Percentiles rank a stretch among this genome's conserved stretches.
These are phyloP conservation scores for Ustilago vetiveriae DNA, from an alignment of 1,284 basidiomycete genomes.

Conservation along the genomic window DNA sequence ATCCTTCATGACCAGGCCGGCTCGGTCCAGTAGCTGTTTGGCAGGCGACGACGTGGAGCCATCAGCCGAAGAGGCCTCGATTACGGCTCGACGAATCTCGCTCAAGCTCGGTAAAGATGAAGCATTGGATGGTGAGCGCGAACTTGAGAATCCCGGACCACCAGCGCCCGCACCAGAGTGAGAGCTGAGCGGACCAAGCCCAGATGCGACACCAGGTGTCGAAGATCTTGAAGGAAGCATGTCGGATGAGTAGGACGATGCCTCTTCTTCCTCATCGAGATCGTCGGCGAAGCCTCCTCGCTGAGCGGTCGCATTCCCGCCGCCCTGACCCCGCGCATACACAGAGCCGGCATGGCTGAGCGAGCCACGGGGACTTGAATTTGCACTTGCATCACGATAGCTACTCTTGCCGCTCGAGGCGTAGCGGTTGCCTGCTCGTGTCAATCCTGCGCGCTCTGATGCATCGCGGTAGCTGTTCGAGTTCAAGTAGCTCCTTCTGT, in stretches of 20 bases:
- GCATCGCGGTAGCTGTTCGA: conserved; percentile 26
- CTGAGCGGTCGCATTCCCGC: neutral
- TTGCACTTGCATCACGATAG: conserved; percentile 35
- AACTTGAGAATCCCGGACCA: conserved; percentile 7
- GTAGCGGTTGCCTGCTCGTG: conserved; percentile 17
- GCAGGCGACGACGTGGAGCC: conserved; percentile 37
- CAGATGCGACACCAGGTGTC: conserved; percentile 19
- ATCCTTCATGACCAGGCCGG: conserved; percentile 69
- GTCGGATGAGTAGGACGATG: conserved; percentile 24
- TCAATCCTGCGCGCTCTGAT: conserved; percentile 36
- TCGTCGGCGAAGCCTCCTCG: conserved; percentile 46
- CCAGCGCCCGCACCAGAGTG: conserved; percentile 5
- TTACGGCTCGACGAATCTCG: conserved; percentile 39
- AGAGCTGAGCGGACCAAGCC: conserved; percentile 8
- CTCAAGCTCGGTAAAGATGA: conserved; percentile 19
- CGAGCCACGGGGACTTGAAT: conserved; percentile 29
- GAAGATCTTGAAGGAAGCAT: conserved; percentile 25
- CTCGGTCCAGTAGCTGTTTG: conserved; percentile 57
- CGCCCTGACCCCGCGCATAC: conserved; percentile 11
- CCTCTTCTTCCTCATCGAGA: conserved; percentile 46
- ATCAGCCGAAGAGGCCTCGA: conserved; percentile 30
- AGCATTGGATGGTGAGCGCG: conserved; percentile 10
- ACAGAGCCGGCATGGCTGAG: conserved; percentile 24
- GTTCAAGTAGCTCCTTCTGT: conserved; percentile 28
- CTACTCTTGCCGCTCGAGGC: conserved; percentile 24